Evolutionary conservation across 495 filamentous ascomycete genomes (phyloP).

Genomic region (Parathielavia appendiculata): DNA sequence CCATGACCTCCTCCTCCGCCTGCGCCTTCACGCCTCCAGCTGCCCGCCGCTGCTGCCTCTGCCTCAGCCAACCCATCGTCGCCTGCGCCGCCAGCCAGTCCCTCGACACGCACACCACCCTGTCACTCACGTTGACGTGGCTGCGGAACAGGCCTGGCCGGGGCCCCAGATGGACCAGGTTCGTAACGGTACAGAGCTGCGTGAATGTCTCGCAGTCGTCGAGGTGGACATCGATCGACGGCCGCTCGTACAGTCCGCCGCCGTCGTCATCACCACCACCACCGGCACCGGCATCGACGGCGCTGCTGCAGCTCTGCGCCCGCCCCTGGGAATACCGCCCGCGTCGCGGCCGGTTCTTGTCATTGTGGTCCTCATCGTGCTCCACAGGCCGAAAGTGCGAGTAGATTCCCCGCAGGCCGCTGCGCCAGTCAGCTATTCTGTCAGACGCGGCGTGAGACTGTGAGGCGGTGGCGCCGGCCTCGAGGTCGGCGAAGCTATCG

Average conservation of each 20-base stretch:
- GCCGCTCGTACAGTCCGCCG: slow-evolving; percentile 30
- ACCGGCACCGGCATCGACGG: slow-evolving; percentile 19
- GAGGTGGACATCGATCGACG: slow-evolving; percentile 57
- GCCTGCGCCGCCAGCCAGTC: slow-evolving; percentile 57
- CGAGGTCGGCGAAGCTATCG: slow-evolving; percentile 40
- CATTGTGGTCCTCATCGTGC: slow-evolving; percentile 42
- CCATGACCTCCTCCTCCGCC: slow-evolving; percentile 13
- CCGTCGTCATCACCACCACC: slow-evolving; percentile 12
- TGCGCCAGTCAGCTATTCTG: neutral
- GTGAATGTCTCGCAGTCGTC: slow-evolving; percentile 66
- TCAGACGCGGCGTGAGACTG: neutral
- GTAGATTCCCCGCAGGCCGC: slow-evolving; percentile 38
- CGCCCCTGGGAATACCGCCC: slow-evolving; percentile 30
- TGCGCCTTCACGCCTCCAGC: neutral
- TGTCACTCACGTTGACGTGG: slow-evolving; percentile 58
- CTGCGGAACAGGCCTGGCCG: slow-evolving; percentile 53
- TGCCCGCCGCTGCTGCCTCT: neutral
- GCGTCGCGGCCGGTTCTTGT: slow-evolving; percentile 32
- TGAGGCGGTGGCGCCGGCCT: slow-evolving; percentile 26
- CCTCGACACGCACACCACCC: slow-evolving; percentile 60
- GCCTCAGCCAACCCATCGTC: neutral
- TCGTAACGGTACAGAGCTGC: slow-evolving; percentile 62
- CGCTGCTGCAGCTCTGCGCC: neutral
- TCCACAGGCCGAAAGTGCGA: slow-evolving; percentile 57
- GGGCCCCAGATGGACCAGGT: slow-evolving; percentile 61